A percentile compares a stretch with the other conserved stretches of the same genome.
Evolutionary conservation across 1,284 basidiomycete species (phyloP).

Genomic region (Clitocybe nebularis): DNA sequence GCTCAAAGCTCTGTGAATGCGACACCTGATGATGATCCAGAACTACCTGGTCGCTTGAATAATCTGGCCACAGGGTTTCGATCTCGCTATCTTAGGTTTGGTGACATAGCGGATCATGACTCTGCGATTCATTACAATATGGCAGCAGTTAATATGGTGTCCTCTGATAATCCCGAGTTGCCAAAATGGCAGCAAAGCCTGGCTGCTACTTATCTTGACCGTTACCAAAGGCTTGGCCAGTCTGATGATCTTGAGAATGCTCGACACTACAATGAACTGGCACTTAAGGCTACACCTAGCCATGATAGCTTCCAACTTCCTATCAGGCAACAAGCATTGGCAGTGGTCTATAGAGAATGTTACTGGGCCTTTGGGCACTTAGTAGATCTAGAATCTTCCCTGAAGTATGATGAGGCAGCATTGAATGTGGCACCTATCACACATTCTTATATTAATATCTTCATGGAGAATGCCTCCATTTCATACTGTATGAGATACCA

Average conservation of each 20-base stretch:
- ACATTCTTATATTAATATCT: background rate
- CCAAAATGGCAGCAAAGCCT: background rate
- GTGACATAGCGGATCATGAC: background rate
- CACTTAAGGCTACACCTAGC: too few relatives aligned
- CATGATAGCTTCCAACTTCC: background rate
- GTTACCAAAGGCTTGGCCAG: background rate
- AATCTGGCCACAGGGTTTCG: background rate
- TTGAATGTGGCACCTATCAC: background rate
- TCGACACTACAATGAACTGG: background rate
- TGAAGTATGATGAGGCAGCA: background rate
- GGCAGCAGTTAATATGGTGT: slow-evolving; percentile 1
- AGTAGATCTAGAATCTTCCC: background rate
- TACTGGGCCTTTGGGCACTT: background rate
- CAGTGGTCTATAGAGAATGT: background rate
- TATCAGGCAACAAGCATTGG: background rate
- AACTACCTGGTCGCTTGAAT: background rate
- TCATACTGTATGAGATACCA: background rate
- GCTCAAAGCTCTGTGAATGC: background rate
- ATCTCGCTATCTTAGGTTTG: background rate
- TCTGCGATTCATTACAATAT: background rate
- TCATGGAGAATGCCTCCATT: slow-evolving; percentile 36
- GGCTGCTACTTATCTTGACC: background rate
- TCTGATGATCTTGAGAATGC: background rate
- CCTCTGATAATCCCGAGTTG: background rate
- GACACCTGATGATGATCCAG: background rate